Percentiles rank a stretch among this genome's conserved stretches.
These are phyloP conservation scores for Populus simonii DNA, from an alignment of 345 rosid genomes.

Conservation along the genomic window DNA sequence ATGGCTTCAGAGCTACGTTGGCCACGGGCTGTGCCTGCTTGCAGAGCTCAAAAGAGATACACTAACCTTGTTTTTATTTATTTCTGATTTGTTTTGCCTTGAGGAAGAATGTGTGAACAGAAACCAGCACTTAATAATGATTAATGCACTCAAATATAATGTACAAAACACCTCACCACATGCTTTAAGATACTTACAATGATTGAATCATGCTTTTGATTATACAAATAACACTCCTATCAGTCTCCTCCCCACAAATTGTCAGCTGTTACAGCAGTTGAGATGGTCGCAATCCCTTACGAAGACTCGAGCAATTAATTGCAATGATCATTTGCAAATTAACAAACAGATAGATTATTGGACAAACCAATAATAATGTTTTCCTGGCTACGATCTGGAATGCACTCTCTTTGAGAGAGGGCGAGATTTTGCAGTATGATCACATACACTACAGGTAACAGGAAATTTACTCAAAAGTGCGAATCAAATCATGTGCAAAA, in stretches of 20 bases:
- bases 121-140: too few species aligned
- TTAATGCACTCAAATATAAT: too few species aligned
- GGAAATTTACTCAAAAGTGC: not conserved
- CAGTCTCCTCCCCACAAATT: not conserved
- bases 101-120: too few species aligned
- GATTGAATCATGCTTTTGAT: not conserved
- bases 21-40: too few species aligned
- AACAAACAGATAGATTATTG: constrained; percentile 1
- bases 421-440: too few species aligned
- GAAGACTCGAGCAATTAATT: not conserved
- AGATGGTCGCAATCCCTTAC: not conserved
- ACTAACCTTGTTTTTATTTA: too few species aligned
- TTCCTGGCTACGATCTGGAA: not conserved
- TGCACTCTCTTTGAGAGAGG: too few species aligned
- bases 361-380: not conserved
- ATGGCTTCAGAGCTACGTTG: too few species aligned
- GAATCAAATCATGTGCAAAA: not conserved
- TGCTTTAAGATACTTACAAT: not conserved
- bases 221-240: not conserved
- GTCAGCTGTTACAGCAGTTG: not conserved
- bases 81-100: too few species aligned
- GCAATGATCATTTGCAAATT: not conserved
- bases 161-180: not conserved
- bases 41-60: too few species aligned
- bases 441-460: not conserved